These are phyloP conservation scores for Harringtonia lauricola DNA, from an alignment of 2,329 filamentous ascomycete species.

Conservation along the genomic window DNA sequence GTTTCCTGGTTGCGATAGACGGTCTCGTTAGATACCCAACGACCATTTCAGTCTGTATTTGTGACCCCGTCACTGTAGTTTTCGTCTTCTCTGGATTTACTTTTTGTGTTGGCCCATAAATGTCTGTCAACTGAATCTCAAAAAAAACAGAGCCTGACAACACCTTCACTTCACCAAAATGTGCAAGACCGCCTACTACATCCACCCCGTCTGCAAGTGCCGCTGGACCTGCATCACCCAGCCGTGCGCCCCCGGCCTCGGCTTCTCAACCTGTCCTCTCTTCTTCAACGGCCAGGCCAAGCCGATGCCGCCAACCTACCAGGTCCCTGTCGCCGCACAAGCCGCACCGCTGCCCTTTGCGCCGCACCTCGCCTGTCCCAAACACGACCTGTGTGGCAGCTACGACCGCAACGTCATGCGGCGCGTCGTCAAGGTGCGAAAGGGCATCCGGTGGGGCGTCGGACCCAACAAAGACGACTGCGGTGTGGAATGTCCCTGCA, in stretches of 20 bases:
- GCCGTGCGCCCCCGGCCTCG: slow-evolving; percentile 36
- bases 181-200: slow-evolving; percentile 37
- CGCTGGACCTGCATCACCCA: slow-evolving; percentile 36
- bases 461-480: slow-evolving; percentile 28
- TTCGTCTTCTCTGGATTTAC: too few relatives aligned
- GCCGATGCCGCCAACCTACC: slow-evolving; percentile 22
- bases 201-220: slow-evolving; percentile 38
- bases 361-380: slow-evolving; percentile 21
- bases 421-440: slow-evolving; percentile 31
- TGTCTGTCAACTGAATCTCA: background rate
- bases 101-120: background rate
- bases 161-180: slow-evolving; percentile 18
- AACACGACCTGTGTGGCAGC: slow-evolving; percentile 24
- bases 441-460: slow-evolving; percentile 34
- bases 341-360: background rate
- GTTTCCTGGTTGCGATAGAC: background rate
- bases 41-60: background rate
- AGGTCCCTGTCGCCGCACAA: background rate
- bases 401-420: slow-evolving; percentile 38
- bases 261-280: slow-evolving; percentile 35
- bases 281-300: slow-evolving; percentile 29
- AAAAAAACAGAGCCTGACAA: too few relatives aligned
- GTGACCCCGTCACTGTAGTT: too few relatives aligned
- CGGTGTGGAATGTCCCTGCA: slow-evolving; percentile 25
- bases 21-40: background rate